A percentile compares a stretch with the other conserved stretches of the same genome.
Conservation (phyloP, 2,329 filamentous ascomycete genomes). For the Drechslera avenae region DNA sequence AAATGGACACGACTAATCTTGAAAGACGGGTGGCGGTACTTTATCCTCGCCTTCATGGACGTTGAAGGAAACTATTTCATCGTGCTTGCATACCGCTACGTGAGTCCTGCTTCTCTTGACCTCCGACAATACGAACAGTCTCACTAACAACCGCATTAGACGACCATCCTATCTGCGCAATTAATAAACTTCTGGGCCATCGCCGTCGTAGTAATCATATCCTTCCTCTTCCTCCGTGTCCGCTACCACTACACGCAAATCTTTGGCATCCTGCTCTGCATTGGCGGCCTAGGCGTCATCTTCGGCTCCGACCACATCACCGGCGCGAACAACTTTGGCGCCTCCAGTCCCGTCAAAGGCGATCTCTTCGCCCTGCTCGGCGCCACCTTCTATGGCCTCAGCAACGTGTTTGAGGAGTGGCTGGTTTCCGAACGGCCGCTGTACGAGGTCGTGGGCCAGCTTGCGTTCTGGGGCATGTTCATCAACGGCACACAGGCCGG, state of each 20-base stretch:
- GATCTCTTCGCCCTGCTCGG: conserved; percentile 90
- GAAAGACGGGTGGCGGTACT: conserved; percentile 85
- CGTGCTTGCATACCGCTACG: conserved; percentile 82
- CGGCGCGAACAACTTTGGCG: conserved; percentile 70
- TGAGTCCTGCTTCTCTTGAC: conserved; percentile 18
- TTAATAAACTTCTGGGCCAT: conserved; percentile 99
- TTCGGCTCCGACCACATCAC: conserved; percentile 87
- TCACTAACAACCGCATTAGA: conserved; percentile 54
- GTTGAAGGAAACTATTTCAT: conserved; percentile 98
- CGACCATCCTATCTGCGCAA: conserved; percentile 89
- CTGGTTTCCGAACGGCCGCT: conserved; percentile 84
- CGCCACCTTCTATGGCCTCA: conserved; percentile 87
- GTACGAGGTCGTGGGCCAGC: conserved; percentile 91
- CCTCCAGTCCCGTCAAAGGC: conserved; percentile 79
- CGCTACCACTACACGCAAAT: conserved; percentile 90
- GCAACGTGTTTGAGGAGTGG: conserved; percentile 93
- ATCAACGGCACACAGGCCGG: conserved; percentile 91
- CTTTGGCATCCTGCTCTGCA: conserved; percentile 84
- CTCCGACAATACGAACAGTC: no score
- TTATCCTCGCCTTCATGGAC: conserved; percentile 90
- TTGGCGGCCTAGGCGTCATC: conserved; percentile 86
- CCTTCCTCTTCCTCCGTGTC: conserved; percentile 80
- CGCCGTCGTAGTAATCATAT: conserved; percentile 84
- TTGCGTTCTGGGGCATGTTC: conserved; percentile 83
- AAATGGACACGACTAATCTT: conserved; percentile 68